Evolutionary conservation across 352 stramenopile species (phyloP), one percentile per base, ranked within the genome.

Genomic region (Globisporangium apiculatum): DNA sequence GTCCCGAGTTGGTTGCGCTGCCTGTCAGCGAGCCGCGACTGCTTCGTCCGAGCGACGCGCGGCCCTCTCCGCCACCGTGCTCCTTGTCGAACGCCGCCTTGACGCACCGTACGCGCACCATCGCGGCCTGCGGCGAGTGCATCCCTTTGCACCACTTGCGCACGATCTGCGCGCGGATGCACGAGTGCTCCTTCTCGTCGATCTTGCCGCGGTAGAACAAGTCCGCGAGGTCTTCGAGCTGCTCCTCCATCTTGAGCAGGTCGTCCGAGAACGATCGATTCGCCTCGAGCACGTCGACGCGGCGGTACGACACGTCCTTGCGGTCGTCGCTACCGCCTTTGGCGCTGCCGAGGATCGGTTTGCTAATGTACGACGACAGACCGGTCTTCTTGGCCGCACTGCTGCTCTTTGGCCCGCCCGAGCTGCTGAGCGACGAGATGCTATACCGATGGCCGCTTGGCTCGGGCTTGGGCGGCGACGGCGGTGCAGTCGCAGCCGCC

Each of bases 141-240:
- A 91, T 79, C 12, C 76, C 77, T 53, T 87, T 84, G 58, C 82
- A 91, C 77, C 78, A 91, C 53, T 89, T 91, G 43, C 82, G 73
- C 17, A 91, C 79, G 57, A 91, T 91, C 62, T 89, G 79, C 14
- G 76, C 75, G 49, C 84, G 83, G 62, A 91, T 91, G 62, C 79
- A 91, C n/a, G 79, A 80, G 57, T 89, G 79, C 51, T 91, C 82
- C 58, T 89, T 91, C 67, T 91, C 82, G 62, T 91, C 82, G 56
- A 91, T 91, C 61, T 89, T 88, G 12, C 82, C 82, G 3, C 82
- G 76, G 2, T 85, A 54, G 64, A 79, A 91, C n/a, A 91, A 61
- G 49, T 87, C 73, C 0, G 68, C 73, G 10, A 91, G 65, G 54
- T 89, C 82, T 18, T 89, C 77, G 8, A 91, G 65, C 38, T 91